Base-by-base conservation (phyloP, 345 rosid genomes). In the Erysimum cheiranthoides region DNA sequence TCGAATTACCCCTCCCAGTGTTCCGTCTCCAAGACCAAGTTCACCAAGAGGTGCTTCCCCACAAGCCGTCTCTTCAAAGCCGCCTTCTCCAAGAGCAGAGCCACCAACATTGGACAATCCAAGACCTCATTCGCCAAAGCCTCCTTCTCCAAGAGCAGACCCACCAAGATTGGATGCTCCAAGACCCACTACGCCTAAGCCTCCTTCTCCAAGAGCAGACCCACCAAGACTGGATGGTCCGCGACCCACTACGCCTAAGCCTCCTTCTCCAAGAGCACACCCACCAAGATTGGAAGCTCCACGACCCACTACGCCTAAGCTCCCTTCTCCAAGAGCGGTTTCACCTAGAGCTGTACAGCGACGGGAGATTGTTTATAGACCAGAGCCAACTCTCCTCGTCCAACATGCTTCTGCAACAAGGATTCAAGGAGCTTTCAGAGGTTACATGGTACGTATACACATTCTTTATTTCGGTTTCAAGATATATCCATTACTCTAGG, bases 401-500 rank as follows among this genome's bases (percentile, higher is more conserved):
- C 96, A 85, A 51, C 73, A 88, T 88, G 89, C 91, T 66, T 87
- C 89, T 5, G 98, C 99, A 77, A 83, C 86, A 31, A 96, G 85
- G 86, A 88, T 96, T 66, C 97, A 96, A 86, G 85, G 95, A 79
- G 89, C 88, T 70, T 89, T 83, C 60, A 85, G 93, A 83, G 99
- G 97, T 63, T 89, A 80, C 73, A 83, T 60, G 90, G 99, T 93
- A 85, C 5, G 69, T 34, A n/a, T 21, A 32, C 18, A 36, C 47
- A 42, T 43, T 65, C 21, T 65, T 18, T 70, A 27, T 53, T 65
- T 67, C 51, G 12, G 30, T 66, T 60, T 51, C 56, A 78, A 42
- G 4, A 60, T 60, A 28, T 66, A 7, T 10, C 51, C 39, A 27
- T 38, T 72, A 16, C 68, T 40, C 16, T 71, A 49, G 36, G 56